phyloP scores from a whole-genome alignment of 78 protist genomes.

The Pigoraptor vietnamica region DNA sequence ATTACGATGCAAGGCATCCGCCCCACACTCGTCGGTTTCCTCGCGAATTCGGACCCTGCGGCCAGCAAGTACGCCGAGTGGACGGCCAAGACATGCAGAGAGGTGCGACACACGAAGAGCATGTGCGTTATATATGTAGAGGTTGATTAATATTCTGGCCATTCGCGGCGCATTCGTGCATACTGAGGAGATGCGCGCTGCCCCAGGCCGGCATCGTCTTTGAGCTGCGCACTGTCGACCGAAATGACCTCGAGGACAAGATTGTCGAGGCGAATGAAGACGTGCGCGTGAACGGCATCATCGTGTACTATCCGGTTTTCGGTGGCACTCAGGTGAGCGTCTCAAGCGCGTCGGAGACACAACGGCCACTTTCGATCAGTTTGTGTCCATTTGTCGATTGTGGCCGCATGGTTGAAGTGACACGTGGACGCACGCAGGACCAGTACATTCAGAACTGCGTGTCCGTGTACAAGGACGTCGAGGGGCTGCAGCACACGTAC shows the following conservation, averaged over 20 bases:
- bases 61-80: too few relatives aligned
- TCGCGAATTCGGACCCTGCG: neutral
- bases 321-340: slow-evolving; percentile 7
- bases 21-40: neutral
- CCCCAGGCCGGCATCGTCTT: slow-evolving; percentile 43
- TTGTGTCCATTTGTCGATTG: neutral
- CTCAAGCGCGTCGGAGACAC: neutral
- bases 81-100: too few relatives aligned
- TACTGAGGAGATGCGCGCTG: too few relatives aligned
- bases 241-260: slow-evolving; percentile 51
- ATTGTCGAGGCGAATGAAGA: slow-evolving; percentile 51
- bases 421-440: too few relatives aligned
- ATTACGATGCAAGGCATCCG: too few relatives aligned
- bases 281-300: slow-evolving; percentile 58
- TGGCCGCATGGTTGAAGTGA: too few relatives aligned
- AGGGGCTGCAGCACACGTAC: slow-evolving; percentile 64
- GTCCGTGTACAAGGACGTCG: slow-evolving; percentile 60
- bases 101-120: too few relatives aligned
- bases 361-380: neutral
- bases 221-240: slow-evolving; percentile 30
- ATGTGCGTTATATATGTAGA: too few relatives aligned
- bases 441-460: slow-evolving; percentile 53
- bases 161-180: too few relatives aligned
- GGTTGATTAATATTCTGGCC: too few relatives aligned
- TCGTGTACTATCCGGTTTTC: slow-evolving; percentile 79